Evolutionary conservation across 2,329 filamentous ascomycete genomes (phyloP), one percentile per base, ranked within the genome.

Genomic region (Aspergillus thermomutatus): DNA sequence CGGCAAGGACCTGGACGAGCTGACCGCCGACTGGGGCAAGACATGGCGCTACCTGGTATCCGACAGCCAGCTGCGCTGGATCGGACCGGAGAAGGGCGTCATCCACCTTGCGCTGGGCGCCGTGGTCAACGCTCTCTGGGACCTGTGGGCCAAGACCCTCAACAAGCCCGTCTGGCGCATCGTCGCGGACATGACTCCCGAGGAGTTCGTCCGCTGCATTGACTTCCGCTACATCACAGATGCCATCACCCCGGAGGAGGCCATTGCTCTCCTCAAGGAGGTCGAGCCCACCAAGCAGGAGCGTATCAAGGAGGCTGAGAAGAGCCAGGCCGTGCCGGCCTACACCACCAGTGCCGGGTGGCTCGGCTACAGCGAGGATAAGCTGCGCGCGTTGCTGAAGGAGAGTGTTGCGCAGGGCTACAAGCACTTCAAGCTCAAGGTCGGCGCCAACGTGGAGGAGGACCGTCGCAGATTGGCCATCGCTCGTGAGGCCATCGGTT

Each of bases 191-290:
- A 95, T 96, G 90, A 87, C 83, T 3, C 91, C 92, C 1, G 89
- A 94, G 76, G 88, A 96, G 77, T 85, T 95, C 52, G 91, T 96
- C 52, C 77, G 82, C 57, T 93, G 92, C 77, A 92, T 97, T 71
- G 92, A 96, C 77, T 97, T 96, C 80, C 83, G 92, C 50, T 96
- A 97, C 77, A 95, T 96, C 74, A 94, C 90, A 25, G 92, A 96
- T 75, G 91, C 91, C n/a, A 81, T 96, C 63, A 96, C 91, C 0
- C 90, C 90, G 0, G 87, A 91, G 43, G 92, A 96, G 74, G 91
- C 91, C 0, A 72, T 96, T 40, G 80, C 79, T 23, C 79, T 96
- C 70, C 80, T 96, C 47, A 83, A 82, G 65, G 83, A 83, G 68
- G 77, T 82, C 23, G 86, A 90, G 74, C 64, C 73, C 1, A 87